phyloP scores from a whole-genome alignment of 768 basidiomycete genomes.

The Lactarius pseudohatsudake region DNA sequence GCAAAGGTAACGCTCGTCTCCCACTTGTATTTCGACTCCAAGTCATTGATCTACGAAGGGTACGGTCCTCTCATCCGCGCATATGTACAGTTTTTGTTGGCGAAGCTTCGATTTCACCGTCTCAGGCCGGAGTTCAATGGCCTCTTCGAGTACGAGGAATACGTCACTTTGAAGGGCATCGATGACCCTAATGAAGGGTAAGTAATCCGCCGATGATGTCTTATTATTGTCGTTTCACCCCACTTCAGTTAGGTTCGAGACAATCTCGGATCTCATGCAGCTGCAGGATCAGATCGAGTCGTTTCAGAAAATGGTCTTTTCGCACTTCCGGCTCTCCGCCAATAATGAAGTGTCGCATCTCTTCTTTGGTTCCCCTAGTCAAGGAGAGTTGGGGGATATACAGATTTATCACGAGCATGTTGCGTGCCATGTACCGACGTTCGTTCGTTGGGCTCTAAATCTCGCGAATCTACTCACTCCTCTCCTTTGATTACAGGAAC shows the following conservation, averaged over 20 bases:
- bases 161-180: slow-evolving; percentile 93
- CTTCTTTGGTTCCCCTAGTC: slow-evolving; percentile 91
- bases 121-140: slow-evolving; percentile 98
- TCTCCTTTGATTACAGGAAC: slow-evolving; percentile 60
- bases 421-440: slow-evolving; percentile 96
- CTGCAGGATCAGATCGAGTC: slow-evolving; percentile 99
- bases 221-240: slow-evolving; percentile 10
- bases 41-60: slow-evolving; percentile 46
- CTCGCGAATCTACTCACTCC: background rate
- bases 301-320: slow-evolving; percentile 97
- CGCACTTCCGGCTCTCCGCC: slow-evolving; percentile 84
- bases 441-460: slow-evolving; percentile 33
- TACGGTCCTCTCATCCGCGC: slow-evolving; percentile 92
- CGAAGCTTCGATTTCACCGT: slow-evolving; percentile 94
- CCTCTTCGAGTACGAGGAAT: slow-evolving; percentile 98
- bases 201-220: slow-evolving; percentile 31
- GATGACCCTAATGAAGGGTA: slow-evolving; percentile 99
- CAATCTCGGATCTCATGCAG: slow-evolving; percentile 95
- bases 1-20: slow-evolving; percentile 55
- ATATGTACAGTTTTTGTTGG: slow-evolving; percentile 93
- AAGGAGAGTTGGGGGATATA: slow-evolving; percentile 99
- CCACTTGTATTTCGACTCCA: background rate
- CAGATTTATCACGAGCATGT: slow-evolving; percentile 97
- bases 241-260: slow-evolving; percentile 70
- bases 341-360: slow-evolving; percentile 99